Evolutionary conservation across 306 rosid genomes (phyloP).

Genomic region (Dryas octopetala): DNA sequence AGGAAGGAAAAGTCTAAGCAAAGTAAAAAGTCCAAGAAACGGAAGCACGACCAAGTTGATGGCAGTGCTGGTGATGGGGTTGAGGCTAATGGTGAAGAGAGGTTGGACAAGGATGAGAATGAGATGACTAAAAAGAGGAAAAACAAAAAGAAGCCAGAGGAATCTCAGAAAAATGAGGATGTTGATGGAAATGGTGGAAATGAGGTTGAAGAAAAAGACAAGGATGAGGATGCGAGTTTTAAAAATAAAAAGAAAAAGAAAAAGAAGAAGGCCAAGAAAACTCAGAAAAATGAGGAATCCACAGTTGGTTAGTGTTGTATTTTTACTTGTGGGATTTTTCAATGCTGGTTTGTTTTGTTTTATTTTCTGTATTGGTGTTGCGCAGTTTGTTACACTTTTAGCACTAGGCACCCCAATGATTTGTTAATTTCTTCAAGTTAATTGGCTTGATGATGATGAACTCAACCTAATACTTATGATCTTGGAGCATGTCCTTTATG

Average conservation of each 20-base stretch:
- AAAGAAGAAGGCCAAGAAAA: conserved; percentile 20
- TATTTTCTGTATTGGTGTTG: not conserved
- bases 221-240: conserved; percentile 10
- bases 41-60: conserved; percentile 26
- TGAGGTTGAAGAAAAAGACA: conserved; percentile 19
- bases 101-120: conserved; percentile 30
- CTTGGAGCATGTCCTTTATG: too few species aligned
- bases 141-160: conserved; percentile 25
- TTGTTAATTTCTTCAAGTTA: not conserved
- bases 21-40: conserved; percentile 32
- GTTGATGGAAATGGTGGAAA: conserved; percentile 13
- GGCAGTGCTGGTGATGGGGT: conserved; percentile 25
- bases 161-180: conserved; percentile 10
- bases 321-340: not conserved
- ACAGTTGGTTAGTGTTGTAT: conserved; percentile 48
- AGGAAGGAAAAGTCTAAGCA: conserved; percentile 32
- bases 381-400: not conserved
- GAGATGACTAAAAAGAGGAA: conserved; percentile 36
- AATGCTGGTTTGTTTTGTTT: not conserved
- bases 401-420: not conserved
- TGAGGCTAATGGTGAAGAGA: conserved; percentile 27
- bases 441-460: not conserved
- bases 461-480: too few species aligned
- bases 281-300: conserved; percentile 27
- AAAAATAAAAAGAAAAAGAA: conserved; percentile 7